Evolutionary conservation across 2,329 filamentous ascomycete species (phyloP).

Genomic region (Cytospora mali): DNA sequence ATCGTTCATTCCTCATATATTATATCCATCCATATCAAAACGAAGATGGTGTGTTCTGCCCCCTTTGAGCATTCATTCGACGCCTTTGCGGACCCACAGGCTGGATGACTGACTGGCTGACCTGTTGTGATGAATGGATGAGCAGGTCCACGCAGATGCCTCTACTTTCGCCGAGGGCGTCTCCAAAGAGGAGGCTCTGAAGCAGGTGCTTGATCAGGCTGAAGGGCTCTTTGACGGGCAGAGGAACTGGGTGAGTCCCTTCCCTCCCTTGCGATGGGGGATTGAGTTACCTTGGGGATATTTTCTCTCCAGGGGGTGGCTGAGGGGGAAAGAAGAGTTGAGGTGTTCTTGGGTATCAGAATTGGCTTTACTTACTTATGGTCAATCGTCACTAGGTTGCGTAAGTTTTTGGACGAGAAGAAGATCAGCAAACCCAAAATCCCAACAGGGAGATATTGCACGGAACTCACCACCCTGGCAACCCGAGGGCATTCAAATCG

Average conservation of each 20-base stretch:
- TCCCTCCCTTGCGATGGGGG: neutral
- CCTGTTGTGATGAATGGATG: neutral
- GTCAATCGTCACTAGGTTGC: neutral
- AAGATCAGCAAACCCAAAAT: neutral
- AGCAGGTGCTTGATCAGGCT: constrained; percentile 72
- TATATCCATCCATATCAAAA: neutral
- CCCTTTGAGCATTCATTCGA: neutral
- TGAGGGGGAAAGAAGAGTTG: too few relatives aligned
- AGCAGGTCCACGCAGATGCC: constrained; percentile 75
- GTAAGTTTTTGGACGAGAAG: constrained; percentile 1
- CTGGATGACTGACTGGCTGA: neutral
- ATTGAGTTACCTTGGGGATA: neutral
- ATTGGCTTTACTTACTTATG: neutral
- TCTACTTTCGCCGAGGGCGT: constrained; percentile 70
- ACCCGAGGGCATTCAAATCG: neutral
- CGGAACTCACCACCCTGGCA: neutral
- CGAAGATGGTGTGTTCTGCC: neutral
- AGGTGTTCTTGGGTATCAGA: too few relatives aligned
- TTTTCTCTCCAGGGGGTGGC: neutral
- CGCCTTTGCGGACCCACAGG: neutral
- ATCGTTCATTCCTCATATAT: neutral
- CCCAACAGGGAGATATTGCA: neutral
- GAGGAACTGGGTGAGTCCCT: constrained; percentile 70
- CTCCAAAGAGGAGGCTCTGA: constrained; percentile 72
- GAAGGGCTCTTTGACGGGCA: constrained; percentile 71